A percentile compares a stretch with the other conserved stretches of the same genome.
phyloP scores from a whole-genome alignment of 129 eudicot genomes.

The Mikania micrantha region DNA sequence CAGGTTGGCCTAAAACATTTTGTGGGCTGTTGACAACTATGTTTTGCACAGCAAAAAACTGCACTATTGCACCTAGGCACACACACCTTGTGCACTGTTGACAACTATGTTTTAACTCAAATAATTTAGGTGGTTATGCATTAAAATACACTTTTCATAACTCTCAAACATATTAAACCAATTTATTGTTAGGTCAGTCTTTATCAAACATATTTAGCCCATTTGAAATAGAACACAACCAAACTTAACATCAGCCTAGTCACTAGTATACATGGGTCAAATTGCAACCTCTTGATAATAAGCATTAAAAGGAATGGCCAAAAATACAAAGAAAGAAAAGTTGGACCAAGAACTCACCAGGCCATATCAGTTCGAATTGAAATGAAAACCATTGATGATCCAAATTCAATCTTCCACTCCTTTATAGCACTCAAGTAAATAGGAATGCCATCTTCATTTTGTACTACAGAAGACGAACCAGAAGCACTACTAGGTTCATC shows the following conservation, averaged over 20 bases:
- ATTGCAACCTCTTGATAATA: no score
- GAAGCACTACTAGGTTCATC: slow-evolving; percentile 49
- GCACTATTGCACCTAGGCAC: no score
- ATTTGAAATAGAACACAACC: background rate
- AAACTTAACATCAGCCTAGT: background rate
- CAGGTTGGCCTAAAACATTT: background rate
- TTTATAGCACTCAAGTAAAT: slow-evolving; percentile 84
- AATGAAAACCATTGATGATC: slow-evolving; percentile 82
- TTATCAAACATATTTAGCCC: background rate
- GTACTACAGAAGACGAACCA: slow-evolving; percentile 36
- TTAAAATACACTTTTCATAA: background rate
- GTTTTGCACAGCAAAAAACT: no score
- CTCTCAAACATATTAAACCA: background rate
- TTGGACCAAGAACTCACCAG: slow-evolving; percentile 46
- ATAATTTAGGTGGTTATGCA: background rate
- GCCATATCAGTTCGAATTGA: slow-evolving; percentile 96
- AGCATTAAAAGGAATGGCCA: background rate
- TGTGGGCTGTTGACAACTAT: no score
- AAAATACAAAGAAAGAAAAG: background rate
- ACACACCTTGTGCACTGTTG: no score
- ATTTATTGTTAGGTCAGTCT: no score
- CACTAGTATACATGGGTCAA: background rate
- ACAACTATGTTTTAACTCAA: background rate
- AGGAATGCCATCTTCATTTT: slow-evolving; percentile 73
- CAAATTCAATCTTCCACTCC: slow-evolving; percentile 97